Evolutionary conservation across 495 filamentous ascomycete species (phyloP), one percentile per base, ranked within the genome.

Genomic region (Sporormia fimetaria): DNA sequence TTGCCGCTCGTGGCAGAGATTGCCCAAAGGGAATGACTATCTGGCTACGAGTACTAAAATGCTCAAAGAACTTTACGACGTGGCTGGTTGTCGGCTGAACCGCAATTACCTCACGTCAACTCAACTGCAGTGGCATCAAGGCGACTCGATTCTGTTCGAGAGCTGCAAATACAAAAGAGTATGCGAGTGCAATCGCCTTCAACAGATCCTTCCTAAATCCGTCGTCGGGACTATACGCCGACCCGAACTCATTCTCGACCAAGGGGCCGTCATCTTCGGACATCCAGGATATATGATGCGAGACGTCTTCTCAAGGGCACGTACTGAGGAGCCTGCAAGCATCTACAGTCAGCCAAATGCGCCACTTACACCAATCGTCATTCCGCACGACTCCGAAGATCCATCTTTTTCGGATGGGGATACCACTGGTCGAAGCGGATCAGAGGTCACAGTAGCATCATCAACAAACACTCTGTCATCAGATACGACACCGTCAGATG

Each of bases 21-120:
- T 57, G 0, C 55, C 52, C 3, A 50, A 50, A 25, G 28, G 31
- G 1, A 39, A 48, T 21, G 55, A 57, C 36, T 56, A 47, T 35
- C 27, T 57, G 21, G 49, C 52, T 3, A 40, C 34, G 4, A 37
- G 34, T 26, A 36, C 35, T 16, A 38, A 29, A 6, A 53, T 24
- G 3, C 11, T 57, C 4, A 44, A 50, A 15, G 42, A 35, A 0
- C 25, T 57, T 1, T 57, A 53, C 28, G 30, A 47, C 17, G 37
- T 49, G 0, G 55, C 55, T 15, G 52, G 52, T 3, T 49, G 30
- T 18, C 32, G 45, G 16, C 16, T 30, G 1, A 28, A 23, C 21
- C 35, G 34, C 1, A 36, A 35, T 8, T 44, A 47, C 26, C 31
- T 57, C 4, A 47, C 55, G 21, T 43, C 40, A 21, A 42, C 33